A percentile compares a stretch with the other conserved stretches of the same genome.
Conservation (phyloP, 805 yeast genomes). For the Candida namnaoensis region DNA sequence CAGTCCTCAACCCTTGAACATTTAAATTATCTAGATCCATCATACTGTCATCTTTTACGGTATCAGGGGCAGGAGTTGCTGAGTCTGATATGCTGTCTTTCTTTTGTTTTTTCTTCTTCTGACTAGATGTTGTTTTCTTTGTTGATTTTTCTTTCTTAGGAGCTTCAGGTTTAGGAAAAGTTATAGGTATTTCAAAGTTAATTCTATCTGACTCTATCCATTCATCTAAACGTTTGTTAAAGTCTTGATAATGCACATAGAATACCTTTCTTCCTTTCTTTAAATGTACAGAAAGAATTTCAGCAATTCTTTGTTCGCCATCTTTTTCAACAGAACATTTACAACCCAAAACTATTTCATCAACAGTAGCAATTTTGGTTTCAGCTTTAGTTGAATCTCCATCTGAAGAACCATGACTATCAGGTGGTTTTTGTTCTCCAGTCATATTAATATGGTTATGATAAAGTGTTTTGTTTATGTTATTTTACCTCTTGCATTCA, state of each 20-base stretch:
- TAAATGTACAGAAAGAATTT: slow-evolving; percentile 66
- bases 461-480: no score
- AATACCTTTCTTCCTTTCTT: slow-evolving; percentile 73
- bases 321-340: slow-evolving; percentile 79
- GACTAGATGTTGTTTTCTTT: slow-evolving; percentile 17
- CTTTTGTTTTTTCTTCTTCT: slow-evolving; percentile 27
- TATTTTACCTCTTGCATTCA: no score
- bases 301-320: slow-evolving; percentile 73
- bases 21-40: slow-evolving; percentile 80
- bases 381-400: slow-evolving; percentile 5
- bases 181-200: slow-evolving; percentile 61
- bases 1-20: slow-evolving; percentile 71
- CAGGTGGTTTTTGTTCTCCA: no score
- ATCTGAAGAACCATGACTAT: no score
- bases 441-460: no score
- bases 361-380: slow-evolving; percentile 21
- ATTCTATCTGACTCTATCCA: slow-evolving; percentile 77
- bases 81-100: slow-evolving; percentile 11
- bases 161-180: slow-evolving; percentile 55
- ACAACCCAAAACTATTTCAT: slow-evolving; percentile 65
- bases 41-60: slow-evolving; percentile 36
- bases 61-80: slow-evolving; percentile 21
- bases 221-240: slow-evolving; percentile 93
- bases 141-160: slow-evolving; percentile 30
- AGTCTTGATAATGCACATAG: slow-evolving; percentile 91